Conservation (phyloP, 495 filamentous ascomycete genomes). For the Podospora tetraspora region DNA sequence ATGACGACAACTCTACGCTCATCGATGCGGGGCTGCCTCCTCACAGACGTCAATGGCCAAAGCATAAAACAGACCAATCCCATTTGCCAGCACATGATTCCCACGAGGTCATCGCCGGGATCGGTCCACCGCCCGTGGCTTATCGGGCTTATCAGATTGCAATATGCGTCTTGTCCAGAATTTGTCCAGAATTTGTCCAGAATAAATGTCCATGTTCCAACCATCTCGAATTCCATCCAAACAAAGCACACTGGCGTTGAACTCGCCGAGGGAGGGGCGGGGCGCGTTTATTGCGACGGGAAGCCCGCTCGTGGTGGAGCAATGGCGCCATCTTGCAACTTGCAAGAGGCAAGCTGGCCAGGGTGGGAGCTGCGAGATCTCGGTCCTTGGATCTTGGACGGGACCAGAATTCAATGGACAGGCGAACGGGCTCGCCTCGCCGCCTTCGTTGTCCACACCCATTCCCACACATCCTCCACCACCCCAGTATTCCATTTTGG, state of each 20-base stretch:
- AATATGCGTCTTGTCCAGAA: neutral
- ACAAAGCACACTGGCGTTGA: neutral
- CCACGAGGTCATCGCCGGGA: neutral
- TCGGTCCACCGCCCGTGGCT: neutral
- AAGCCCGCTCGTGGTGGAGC: neutral
- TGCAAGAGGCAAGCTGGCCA: neutral
- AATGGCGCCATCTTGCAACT: neutral
- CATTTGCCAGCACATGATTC: neutral
- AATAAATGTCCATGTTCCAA: neutral
- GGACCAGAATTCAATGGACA: neutral
- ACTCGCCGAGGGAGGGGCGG: neutral
- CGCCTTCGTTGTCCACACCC: neutral
- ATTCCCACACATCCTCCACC: neutral
- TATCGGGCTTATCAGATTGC: neutral
- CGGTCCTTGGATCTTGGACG: neutral
- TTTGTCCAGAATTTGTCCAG: too few species aligned
- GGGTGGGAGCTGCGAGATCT: neutral
- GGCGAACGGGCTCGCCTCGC: neutral
- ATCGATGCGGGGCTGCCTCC: neutral
- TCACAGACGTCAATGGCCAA: neutral
- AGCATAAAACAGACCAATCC: neutral
- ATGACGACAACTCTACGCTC: neutral
- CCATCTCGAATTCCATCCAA: neutral
- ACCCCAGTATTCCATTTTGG: neutral
- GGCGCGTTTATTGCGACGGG: neutral